Conservation (phyloP, 768 basidiomycete genomes). For the Paxillus involutus region DNA sequence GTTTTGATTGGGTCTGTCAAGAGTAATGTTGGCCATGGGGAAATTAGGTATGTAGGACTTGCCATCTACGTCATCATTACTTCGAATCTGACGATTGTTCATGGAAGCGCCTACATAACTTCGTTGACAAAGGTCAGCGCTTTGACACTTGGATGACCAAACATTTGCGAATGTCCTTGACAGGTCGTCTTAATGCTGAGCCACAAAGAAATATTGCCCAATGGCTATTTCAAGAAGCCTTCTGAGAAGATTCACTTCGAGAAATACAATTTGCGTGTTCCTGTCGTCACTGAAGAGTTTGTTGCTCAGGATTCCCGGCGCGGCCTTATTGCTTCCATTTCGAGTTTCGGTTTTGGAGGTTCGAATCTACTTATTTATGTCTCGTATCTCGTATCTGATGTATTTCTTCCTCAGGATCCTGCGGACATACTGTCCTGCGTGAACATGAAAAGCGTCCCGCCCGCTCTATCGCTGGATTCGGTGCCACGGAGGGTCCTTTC, state of each 20-base stretch:
- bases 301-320: not conserved
- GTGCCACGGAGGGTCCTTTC: not conserved
- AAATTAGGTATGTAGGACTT: constrained; percentile 14
- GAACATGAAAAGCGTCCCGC: not conserved
- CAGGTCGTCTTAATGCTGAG: constrained; percentile 18
- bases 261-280: constrained; percentile 14
- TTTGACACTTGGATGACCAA: constrained; percentile 25
- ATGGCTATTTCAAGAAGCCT: constrained; percentile 15
- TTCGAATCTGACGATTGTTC: not conserved
- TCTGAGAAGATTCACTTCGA: constrained; percentile 13
- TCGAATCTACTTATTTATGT: not conserved
- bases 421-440: not conserved
- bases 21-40: constrained; percentile 43
- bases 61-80: constrained; percentile 11
- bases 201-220: constrained; percentile 13
- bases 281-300: constrained; percentile 4
- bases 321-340: constrained; percentile 14
- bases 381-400: not conserved
- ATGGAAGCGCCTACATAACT: constrained; percentile 38
- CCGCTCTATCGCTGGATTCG: not conserved
- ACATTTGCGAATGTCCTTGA: constrained; percentile 33
- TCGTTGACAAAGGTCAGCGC: constrained; percentile 42
- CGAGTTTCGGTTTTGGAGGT: constrained; percentile 14
- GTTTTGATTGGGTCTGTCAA: constrained; percentile 45
- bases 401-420: not conserved